Conservation (phyloP, 139 green algal species). For the Astrephomene gubernaculifera region DNA sequence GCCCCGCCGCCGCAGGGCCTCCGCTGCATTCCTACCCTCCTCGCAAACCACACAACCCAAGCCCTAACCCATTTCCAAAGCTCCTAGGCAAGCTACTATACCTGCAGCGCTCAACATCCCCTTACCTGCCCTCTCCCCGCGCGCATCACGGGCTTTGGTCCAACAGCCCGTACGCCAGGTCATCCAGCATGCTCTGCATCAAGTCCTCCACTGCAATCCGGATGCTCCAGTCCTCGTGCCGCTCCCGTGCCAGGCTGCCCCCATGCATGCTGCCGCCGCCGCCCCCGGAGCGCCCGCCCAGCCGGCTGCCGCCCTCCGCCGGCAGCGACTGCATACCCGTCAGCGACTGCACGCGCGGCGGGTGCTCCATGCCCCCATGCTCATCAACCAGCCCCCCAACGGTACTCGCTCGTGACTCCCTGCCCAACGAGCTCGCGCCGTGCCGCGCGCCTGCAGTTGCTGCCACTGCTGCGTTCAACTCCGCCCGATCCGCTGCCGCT, state of each 20-base stretch:
- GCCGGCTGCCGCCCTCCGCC: neutral
- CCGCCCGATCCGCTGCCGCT: neutral
- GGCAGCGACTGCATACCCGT: neutral
- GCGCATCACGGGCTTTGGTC: too few species aligned
- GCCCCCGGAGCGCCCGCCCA: neutral
- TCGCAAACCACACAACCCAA: too few species aligned
- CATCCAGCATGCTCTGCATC: constrained; percentile 31
- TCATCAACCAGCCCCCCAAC: neutral
- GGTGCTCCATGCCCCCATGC: neutral
- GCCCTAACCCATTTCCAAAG: too few species aligned
- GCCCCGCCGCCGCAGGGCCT: too few species aligned
- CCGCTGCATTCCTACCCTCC: too few species aligned
- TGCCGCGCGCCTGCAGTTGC: neutral
- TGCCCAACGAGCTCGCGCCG: neutral
- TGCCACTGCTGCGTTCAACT: neutral
- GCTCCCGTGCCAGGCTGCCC: neutral
- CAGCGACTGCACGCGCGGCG: neutral
- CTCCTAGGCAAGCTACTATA: too few species aligned
- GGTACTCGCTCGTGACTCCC: neutral
- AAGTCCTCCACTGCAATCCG: constrained; percentile 9
- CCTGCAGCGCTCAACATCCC: too few species aligned
- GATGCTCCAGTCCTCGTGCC: constrained; percentile 23
- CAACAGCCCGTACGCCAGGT: constrained; percentile 18
- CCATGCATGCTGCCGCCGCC: neutral
- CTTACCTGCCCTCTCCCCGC: too few species aligned